Evolutionary conservation across 306 rosid species (phyloP).

Genomic region (Canavalia gladiata): DNA sequence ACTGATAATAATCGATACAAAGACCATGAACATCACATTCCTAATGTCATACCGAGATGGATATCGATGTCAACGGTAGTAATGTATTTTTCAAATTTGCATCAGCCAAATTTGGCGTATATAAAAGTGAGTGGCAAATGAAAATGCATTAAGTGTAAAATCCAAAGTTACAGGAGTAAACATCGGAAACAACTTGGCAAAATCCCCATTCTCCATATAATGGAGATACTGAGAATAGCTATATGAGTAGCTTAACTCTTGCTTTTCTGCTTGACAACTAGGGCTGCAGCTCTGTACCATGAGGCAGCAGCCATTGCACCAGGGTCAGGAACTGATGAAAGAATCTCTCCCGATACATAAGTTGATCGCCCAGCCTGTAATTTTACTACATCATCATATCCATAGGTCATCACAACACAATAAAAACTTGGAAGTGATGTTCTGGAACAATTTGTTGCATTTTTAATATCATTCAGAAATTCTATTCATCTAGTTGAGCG

Average conservation of each 20-base stretch:
- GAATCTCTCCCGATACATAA: constrained; percentile 63
- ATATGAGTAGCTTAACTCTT: constrained; percentile 36
- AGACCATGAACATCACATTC: neutral
- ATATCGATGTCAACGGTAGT: constrained; percentile 37
- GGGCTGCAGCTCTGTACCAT: constrained; percentile 85
- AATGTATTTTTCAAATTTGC: constrained; percentile 39
- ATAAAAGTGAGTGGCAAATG: constrained; percentile 30
- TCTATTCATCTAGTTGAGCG: neutral
- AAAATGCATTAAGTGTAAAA: constrained; percentile 66
- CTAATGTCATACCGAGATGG: constrained; percentile 9
- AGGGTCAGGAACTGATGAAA: constrained; percentile 80
- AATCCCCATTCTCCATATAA: constrained; percentile 58
- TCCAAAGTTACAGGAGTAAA: constrained; percentile 45
- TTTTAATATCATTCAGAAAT: neutral
- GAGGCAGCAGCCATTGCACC: constrained; percentile 89
- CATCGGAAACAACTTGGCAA: constrained; percentile 49
- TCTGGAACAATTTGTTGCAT: neutral
- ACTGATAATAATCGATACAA: neutral
- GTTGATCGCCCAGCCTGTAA: constrained; percentile 83
- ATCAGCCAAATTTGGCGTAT: constrained; percentile 28
- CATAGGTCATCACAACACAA: neutral
- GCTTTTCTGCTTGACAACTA: constrained; percentile 60
- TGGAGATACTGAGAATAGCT: constrained; percentile 33
- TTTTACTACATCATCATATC: constrained; percentile 31
- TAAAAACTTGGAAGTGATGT: neutral